Conservation (phyloP, 2,329 filamentous ascomycete species). For the Karstenula rhodostoma region DNA sequence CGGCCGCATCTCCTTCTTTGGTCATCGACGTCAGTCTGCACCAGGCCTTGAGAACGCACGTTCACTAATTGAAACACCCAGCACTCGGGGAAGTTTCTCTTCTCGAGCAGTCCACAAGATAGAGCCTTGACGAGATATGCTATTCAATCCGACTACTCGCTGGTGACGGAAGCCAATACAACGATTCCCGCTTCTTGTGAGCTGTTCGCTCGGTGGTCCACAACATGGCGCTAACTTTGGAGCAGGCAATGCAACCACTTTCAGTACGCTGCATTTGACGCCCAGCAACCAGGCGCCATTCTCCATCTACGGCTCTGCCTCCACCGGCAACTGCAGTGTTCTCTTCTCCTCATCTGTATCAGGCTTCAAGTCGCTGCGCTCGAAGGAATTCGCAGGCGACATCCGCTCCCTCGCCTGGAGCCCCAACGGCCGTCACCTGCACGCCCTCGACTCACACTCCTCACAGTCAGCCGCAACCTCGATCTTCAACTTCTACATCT, state of each 20-base stretch:
- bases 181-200: slow-evolving; percentile 31
- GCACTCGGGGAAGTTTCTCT: slow-evolving; percentile 27
- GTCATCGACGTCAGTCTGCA: slow-evolving; percentile 28
- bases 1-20: slow-evolving; percentile 27
- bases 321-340: slow-evolving; percentile 31
- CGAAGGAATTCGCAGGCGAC: slow-evolving; percentile 30
- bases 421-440: slow-evolving; percentile 29
- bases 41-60: background rate
- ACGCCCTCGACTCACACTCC: slow-evolving; percentile 29
- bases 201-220: background rate
- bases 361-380: slow-evolving; percentile 26
- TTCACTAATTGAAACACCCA: slow-evolving; percentile 13
- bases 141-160: slow-evolving; percentile 24
- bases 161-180: slow-evolving; percentile 28
- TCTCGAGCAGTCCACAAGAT: slow-evolving; percentile 28
- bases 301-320: slow-evolving; percentile 31
- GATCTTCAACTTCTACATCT: slow-evolving; percentile 33
- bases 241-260: slow-evolving; percentile 32
- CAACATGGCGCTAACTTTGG: background rate
- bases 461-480: slow-evolving; percentile 22
- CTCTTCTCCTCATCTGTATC: slow-evolving; percentile 27
- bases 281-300: slow-evolving; percentile 21
- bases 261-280: slow-evolving; percentile 24
- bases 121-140: slow-evolving; percentile 29
- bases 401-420: slow-evolving; percentile 33